Conservation (phyloP, 1,284 basidiomycete species). For the Naganishia albida region DNA sequence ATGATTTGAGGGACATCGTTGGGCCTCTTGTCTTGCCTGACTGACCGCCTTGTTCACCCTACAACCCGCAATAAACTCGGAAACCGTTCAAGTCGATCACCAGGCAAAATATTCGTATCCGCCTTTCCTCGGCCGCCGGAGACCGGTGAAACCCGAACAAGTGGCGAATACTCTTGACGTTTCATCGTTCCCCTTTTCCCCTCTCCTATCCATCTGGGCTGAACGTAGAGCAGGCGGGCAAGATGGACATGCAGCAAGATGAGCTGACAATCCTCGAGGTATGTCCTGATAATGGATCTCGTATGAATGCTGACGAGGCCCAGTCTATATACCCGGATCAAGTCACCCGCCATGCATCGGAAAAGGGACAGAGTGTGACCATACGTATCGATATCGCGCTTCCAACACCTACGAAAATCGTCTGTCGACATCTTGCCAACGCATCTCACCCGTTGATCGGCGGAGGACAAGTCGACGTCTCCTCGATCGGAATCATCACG, state of each 20-base stretch:
- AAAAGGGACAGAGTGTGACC: not conserved
- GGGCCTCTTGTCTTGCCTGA: too few relatives aligned
- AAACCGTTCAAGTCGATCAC: not conserved
- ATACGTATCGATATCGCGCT: slow-evolving; percentile 4
- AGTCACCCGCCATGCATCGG: not conserved
- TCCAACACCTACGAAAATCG: not conserved
- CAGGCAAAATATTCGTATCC: not conserved
- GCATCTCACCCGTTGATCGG: not conserved
- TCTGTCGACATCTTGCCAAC: not conserved
- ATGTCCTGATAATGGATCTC: not conserved
- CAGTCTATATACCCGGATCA: slow-evolving; percentile 19
- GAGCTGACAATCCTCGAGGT: slow-evolving; percentile 28
- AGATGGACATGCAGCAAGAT: not conserved
- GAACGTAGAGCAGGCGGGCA: too few relatives aligned
- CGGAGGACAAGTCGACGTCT: too few relatives aligned
- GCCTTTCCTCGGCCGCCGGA: too few relatives aligned
- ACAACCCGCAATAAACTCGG: too few relatives aligned
- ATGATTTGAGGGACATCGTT: slow-evolving; percentile 36
- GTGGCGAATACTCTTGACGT: too few relatives aligned
- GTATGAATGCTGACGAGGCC: too few relatives aligned
- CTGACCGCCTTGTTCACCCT: too few relatives aligned
- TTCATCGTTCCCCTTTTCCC: too few relatives aligned
- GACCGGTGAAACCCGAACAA: not conserved
- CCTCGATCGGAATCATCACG: slow-evolving; percentile 17
- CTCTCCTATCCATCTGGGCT: too few relatives aligned